Percentiles rank a stretch among this genome's conserved stretches.
Evolutionary conservation across 495 filamentous ascomycete genomes (phyloP).

Genomic region (Lasiosphaeria ovina): DNA sequence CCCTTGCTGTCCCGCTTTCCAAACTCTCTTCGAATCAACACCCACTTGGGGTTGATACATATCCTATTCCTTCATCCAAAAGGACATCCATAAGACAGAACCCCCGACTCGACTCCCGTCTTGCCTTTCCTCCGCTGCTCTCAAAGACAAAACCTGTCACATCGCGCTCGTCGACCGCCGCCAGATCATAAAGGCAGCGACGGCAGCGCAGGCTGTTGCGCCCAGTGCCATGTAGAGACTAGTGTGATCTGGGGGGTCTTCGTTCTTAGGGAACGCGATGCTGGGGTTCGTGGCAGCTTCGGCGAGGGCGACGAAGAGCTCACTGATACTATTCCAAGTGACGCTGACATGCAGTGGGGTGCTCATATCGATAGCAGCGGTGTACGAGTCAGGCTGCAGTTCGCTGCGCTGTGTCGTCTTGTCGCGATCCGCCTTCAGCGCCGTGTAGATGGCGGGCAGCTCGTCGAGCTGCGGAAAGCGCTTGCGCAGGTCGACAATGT

Average conservation of each 20-base stretch:
- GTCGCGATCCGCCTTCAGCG: conserved; percentile 90
- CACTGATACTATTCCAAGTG: conserved; percentile 84
- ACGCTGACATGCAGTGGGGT: conserved; percentile 91
- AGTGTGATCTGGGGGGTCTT: conserved; percentile 81
- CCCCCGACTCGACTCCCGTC: too few relatives aligned
- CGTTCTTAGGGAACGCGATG: conserved; percentile 78
- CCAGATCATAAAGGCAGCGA: conserved; percentile 76
- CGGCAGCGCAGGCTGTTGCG: conserved; percentile 73
- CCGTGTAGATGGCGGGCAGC: conserved; percentile 84
- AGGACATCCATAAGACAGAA: too few relatives aligned
- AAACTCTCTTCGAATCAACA: too few relatives aligned
- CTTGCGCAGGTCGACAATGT: conserved; percentile 78
- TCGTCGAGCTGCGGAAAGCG: conserved; percentile 79
- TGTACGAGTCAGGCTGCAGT: conserved; percentile 90
- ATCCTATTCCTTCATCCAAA: too few relatives aligned
- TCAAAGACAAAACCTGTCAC: neutral
- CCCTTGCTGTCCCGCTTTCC: too few relatives aligned
- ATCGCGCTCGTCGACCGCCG: conserved; percentile 43
- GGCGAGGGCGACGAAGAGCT: conserved; percentile 82
- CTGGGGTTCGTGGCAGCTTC: conserved; percentile 89
- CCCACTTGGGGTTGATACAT: too few relatives aligned
- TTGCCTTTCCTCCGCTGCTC: neutral
- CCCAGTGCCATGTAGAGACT: conserved; percentile 82
- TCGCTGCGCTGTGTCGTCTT: conserved; percentile 91
- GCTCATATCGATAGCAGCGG: conserved; percentile 71